Evolutionary conservation across 2,329 filamentous ascomycete genomes (phyloP).

Genomic region (Ciborinia camelliae): DNA sequence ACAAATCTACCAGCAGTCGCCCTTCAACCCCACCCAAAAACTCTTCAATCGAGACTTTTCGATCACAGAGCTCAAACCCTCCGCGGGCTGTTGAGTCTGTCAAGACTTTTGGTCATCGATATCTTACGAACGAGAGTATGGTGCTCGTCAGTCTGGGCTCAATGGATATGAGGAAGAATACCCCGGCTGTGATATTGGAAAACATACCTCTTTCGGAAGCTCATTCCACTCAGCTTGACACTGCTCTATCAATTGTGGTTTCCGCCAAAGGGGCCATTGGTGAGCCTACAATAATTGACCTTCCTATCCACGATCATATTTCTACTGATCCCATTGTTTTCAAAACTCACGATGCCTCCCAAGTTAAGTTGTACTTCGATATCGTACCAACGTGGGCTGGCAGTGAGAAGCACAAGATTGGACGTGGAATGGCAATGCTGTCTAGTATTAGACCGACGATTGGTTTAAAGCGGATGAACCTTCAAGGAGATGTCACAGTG

Average conservation of each 20-base stretch:
- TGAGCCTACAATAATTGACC: conserved; percentile 83
- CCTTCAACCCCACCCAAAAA: conserved; percentile 46
- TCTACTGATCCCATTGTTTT: conserved; percentile 92
- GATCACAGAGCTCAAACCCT: conserved; percentile 44
- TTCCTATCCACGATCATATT: conserved; percentile 91
- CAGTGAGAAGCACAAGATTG: conserved; percentile 81
- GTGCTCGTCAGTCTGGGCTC: conserved; percentile 89
- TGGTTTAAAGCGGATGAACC: conserved; percentile 80
- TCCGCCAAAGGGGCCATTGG: conserved; percentile 81
- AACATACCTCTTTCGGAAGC: conserved; percentile 83
- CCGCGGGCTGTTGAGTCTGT: conserved; percentile 68
- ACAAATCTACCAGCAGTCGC: conserved; percentile 28
- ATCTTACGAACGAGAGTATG: conserved; percentile 84
- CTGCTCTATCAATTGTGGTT: conserved; percentile 85
- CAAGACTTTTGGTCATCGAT: conserved; percentile 94
- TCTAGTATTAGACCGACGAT: conserved; percentile 81
- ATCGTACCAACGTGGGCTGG: conserved; percentile 94
- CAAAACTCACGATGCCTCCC: conserved; percentile 69
- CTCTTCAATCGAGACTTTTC: conserved; percentile 60
- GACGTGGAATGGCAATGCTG: conserved; percentile 82
- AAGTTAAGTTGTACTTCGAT: conserved; percentile 89
- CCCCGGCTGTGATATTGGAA: conserved; percentile 80
- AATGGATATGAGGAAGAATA: conserved; percentile 85
- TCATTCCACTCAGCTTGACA: conserved; percentile 90
- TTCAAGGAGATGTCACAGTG: conserved; percentile 89